Percentiles rank a stretch among this genome's conserved stretches.
Evolutionary conservation across 495 filamentous ascomycete genomes (phyloP).

Genomic region (Choiromyces venosus): DNA sequence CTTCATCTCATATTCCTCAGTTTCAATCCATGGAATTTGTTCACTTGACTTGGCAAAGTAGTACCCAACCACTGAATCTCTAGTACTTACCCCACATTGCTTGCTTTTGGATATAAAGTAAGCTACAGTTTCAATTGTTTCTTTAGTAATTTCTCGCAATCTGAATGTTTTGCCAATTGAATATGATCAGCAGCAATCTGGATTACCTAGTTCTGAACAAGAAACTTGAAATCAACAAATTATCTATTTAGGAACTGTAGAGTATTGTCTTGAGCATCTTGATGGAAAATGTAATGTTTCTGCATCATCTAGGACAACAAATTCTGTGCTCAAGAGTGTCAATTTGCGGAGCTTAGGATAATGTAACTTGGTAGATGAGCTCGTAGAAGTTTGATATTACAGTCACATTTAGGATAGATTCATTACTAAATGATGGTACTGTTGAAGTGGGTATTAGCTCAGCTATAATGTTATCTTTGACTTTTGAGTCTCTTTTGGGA

Average conservation of each 20-base stretch:
- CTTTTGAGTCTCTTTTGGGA: too few species aligned
- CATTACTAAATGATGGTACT: too few species aligned
- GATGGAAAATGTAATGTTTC: neutral
- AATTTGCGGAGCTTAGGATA: neutral
- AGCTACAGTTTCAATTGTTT: neutral
- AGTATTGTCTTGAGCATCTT: neutral
- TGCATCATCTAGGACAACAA: too few species aligned
- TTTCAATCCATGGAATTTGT: neutral
- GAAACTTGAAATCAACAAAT: neutral
- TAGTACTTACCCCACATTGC: too few species aligned
- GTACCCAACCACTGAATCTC: neutral
- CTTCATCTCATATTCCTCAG: neutral
- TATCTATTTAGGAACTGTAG: neutral
- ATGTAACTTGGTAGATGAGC: neutral
- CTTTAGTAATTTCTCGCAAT: neutral
- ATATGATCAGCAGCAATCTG: neutral
- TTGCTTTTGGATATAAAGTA: neutral
- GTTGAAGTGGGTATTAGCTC: too few species aligned
- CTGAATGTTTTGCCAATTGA: neutral
- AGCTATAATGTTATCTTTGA: too few species aligned
- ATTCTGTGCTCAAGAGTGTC: neutral
- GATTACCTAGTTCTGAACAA: neutral
- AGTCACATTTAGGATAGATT: neutral
- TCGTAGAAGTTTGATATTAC: neutral
- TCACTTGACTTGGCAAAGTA: neutral